Base-by-base conservation (phyloP, 1,284 basidiomycete species). In the Ganoderma meredithae region DNA sequence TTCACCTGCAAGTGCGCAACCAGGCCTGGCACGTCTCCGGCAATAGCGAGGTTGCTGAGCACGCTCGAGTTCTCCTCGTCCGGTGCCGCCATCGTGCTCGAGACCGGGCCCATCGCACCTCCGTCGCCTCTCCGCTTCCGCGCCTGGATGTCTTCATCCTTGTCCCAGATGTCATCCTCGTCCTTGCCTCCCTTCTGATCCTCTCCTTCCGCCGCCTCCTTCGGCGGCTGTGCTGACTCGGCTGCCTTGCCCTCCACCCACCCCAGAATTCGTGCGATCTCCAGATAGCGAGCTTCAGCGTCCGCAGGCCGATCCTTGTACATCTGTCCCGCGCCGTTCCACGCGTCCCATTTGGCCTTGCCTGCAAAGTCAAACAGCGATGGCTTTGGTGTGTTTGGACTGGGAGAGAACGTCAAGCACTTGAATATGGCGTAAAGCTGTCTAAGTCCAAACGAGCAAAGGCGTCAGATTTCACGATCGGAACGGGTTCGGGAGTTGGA, bases 361-460 rank as follows among this genome's bases (percentile, higher is more conserved):
- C 90, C 91, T 2, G 91, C 85, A 76, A 93, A 86, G 71, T 94
- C 94, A 75, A 96, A 94, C 39, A 97, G 84, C 6, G 92, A 93
- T 0, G 95, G 96, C 2, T 92, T 86, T 3, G 88, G 76, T 8
- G 81, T 82, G 43, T 80, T 82, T 25, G 94, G 89, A n/a, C 72
- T 75, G 15, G 85, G 76, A 0, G 88, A 84, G 25, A 87, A 84
- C 8, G 89, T 93, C 31, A 94, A 79, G 77, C 84, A 87, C 79
- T 97, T 97, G 89, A 88, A 97, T 66, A 96, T 82, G 52, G 93
- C 93, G 79, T 97, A 97, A 13, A 97, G 82, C 95, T 96, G 82
- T 78, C 47, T 71, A 72, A 71, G 71, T 69, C 68, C 69, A 68
- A 65, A 64, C 58, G 56, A 49, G 39, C 6, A 39, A 25, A 59